Evolutionary conservation across 129 eudicot species (phyloP), one percentile per base, ranked within the genome.

Genomic region (Flaveria robusta): DNA sequence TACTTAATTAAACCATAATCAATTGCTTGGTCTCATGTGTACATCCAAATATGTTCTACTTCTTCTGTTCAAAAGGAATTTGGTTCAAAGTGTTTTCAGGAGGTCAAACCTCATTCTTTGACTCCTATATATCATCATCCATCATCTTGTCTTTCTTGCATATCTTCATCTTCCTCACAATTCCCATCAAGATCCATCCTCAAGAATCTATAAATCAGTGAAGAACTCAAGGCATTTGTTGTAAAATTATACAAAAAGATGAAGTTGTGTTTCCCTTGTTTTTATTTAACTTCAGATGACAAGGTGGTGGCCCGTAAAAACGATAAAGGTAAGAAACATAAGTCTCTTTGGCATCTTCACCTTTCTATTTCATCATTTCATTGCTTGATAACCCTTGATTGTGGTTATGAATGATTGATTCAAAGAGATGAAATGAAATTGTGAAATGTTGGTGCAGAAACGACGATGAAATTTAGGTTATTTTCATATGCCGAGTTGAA

Each of bases 401-500:
- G 5, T 43, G 49, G 49, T 9, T 43, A 10, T 43, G 49, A 43
- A 43, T 43, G 11, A 50, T 5, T 52, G 24, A 74, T 13, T 66
- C 15, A 76, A 76, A 71, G 27, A 63, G 34, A 7, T 15, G 54
- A 62, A 79, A 79, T 71, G 49, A 26, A 52, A 43, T 43, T 43
- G 71, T 80, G 77, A 39, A 82, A 60, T 64, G 75, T 86, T 85
- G 96, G 84, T 78, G 85, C 29, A 72, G 77, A 68, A 66, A 66
- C 23, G 66, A 43, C 43, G 52, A 24, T 55, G 54, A 80, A 83
- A 51, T 88, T 88, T 71, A 80, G 83, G 7, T 85, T 91, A 5
- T 91, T 80, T 77, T 72, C 91, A 19, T 88, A 83, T 79, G 72
- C 65, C 24, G 94, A 91, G 16, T 74, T 91, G 75, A 86, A 79